These are phyloP conservation scores for Diaporthe helianthi DNA, from an alignment of 2,329 filamentous ascomycete genomes.

Conservation along the genomic window DNA sequence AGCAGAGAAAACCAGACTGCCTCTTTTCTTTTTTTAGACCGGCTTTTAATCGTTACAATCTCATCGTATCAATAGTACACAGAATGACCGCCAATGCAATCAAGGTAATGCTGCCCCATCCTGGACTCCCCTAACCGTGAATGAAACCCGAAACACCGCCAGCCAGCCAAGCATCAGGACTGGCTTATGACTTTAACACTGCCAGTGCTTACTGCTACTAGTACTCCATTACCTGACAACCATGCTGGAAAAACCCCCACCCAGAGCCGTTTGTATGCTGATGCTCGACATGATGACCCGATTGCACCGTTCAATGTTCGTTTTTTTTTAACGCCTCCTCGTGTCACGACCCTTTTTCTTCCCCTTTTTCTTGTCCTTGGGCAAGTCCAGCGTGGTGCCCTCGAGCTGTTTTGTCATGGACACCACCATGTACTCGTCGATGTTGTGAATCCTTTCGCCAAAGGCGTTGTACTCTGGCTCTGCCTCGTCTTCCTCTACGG, in stretches of 20 bases:
- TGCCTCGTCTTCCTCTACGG: constrained; percentile 45
- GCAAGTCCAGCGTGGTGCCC: constrained; percentile 66
- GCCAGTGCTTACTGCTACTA: background rate
- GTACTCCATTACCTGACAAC: background rate
- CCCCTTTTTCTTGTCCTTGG: constrained; percentile 69
- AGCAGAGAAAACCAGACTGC: background rate
- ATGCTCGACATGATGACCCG: background rate
- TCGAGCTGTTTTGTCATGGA: constrained; percentile 70
- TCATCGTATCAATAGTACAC: constrained; percentile 23
- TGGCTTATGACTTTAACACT: background rate
- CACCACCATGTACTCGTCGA: constrained; percentile 79
- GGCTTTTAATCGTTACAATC: constrained; percentile 39
- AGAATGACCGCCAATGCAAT: background rate
- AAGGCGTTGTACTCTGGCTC: constrained; percentile 66
- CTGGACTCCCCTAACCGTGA: background rate
- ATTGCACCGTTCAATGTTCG: background rate
- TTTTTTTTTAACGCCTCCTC: constrained; percentile 52
- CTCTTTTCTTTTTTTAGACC: background rate
- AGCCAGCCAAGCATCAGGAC: background rate
- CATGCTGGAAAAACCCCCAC: background rate
- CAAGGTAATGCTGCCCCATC: background rate
- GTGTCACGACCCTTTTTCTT: constrained; percentile 67
- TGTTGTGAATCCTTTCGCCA: constrained; percentile 63
- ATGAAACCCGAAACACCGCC: constrained; percentile 16
- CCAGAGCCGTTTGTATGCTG: background rate